Conservation (phyloP, 208 protist genomes). For the Histomonas meleagridis region DNA sequence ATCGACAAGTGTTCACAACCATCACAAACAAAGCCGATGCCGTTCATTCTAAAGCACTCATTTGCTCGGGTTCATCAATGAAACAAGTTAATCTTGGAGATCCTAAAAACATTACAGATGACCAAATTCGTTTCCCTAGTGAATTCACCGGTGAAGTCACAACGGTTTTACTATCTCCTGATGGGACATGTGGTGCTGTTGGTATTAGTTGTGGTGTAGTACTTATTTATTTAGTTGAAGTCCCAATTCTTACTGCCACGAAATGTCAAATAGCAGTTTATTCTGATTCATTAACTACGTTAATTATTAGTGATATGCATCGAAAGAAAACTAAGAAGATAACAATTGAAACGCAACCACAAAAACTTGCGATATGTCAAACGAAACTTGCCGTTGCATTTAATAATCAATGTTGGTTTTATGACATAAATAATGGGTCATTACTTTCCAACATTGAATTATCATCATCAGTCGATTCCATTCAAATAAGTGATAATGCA, state of each 20-base stretch:
- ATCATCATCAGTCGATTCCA: not conserved
- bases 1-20: not conserved
- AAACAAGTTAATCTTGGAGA: constrained; percentile 3
- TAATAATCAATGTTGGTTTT: constrained; percentile 27
- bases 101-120: constrained; percentile 6
- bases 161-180: not conserved
- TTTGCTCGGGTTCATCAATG: not conserved
- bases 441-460: not conserved
- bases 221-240: constrained; percentile 24
- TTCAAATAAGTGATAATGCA: constrained; percentile 16
- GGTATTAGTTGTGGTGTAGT: not conserved
- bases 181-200: not conserved
- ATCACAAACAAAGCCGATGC: not conserved
- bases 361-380: not conserved
- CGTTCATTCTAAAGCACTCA: not conserved
- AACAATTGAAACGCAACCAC: not conserved
- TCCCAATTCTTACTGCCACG: not conserved
- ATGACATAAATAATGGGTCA: not conserved
- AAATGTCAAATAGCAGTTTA: not conserved
- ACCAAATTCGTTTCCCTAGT: not conserved
- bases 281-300: not conserved
- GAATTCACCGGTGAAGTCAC: not conserved
- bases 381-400: not conserved
- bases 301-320: not conserved
- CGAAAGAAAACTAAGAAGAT: not conserved